Evolutionary conservation across 2,329 filamentous ascomycete genomes (phyloP).

Genomic region (Pseudogymnoascus sp.): DNA sequence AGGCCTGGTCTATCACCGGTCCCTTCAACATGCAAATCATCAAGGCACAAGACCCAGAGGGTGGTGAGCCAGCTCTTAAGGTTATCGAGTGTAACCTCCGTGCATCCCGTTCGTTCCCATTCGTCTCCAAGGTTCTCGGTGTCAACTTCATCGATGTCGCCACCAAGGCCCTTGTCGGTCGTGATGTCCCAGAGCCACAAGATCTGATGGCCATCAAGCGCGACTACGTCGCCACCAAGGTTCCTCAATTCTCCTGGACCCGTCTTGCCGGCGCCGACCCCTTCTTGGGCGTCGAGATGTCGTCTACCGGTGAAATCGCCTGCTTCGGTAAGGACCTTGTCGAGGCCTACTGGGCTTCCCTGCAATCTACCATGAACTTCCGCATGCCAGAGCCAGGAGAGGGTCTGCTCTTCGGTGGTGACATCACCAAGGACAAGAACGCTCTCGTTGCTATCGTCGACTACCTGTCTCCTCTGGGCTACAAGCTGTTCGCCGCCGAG

Average conservation of each 20-base stretch:
- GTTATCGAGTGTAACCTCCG: conserved; percentile 98
- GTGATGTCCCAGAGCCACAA: conserved; percentile 71
- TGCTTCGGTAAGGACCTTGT: conserved; percentile 95
- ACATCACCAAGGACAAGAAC: conserved; percentile 54
- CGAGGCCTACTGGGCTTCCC: conserved; percentile 94
- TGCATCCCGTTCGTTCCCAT: conserved; percentile 95
- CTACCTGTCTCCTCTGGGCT: conserved; percentile 79
- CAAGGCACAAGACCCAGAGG: conserved; percentile 71
- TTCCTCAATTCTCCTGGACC: conserved; percentile 98
- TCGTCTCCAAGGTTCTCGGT: conserved; percentile 93
- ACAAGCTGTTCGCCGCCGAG: conserved; percentile 87
- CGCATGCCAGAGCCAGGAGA: conserved; percentile 88
- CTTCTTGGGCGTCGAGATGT: conserved; percentile 97
- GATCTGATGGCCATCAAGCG: conserved; percentile 87
- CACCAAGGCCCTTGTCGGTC: conserved; percentile 81
- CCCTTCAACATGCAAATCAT: conserved; percentile 99
- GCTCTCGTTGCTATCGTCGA: conserved; percentile 72
- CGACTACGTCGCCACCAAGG: conserved; percentile 92
- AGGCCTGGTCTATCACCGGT: conserved; percentile 93
- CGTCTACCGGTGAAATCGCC: conserved; percentile 93
- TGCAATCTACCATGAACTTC: conserved; percentile 99
- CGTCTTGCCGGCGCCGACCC: conserved; percentile 94
- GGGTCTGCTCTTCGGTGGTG: conserved; percentile 89
- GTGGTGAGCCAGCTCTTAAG: conserved; percentile 70
- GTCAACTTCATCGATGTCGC: conserved; percentile 95